Base-by-base conservation (phyloP, 495 filamentous ascomycete species). In the Paragyromitra xinjiangensis region DNA sequence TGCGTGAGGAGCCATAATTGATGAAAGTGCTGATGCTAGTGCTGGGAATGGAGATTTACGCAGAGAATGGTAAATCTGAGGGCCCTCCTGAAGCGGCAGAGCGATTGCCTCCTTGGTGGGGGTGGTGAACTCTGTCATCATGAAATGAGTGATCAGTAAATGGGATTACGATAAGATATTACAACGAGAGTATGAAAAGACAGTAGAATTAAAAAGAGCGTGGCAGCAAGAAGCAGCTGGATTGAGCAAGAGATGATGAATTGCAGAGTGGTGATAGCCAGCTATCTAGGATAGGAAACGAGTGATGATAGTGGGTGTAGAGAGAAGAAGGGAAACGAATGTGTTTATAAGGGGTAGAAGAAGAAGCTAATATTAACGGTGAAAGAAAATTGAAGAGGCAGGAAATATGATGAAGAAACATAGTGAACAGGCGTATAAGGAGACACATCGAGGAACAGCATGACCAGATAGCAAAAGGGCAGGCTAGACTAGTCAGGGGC, bases 21-120 rank as follows among this genome's bases (percentile, higher is more conserved):
- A 64, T 70, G 75, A 72, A 84, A 80, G 82, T 79, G 78, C 80
- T 79, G 77, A 64, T 72, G 69, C 78, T 73, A 66, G 76, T 82
- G 51, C 16, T 58, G 29, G n/a, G 3, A 58, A 83, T 77, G 72
- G 73, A 84, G 85, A 80, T 88, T 91, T 91, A 92, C 82, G 81
- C 84, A 80, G 88, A 87, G 81, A 87, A 88, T 79, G 88, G 85
- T 81, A 89, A 90, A 86, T 95, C 94, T 89, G 93, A 91, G 90
- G 92, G 90, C 84, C 92, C 90, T 86, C 93, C 94, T 84, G 92
- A 89, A 84, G 91, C 89, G 85, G 93, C 91, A 89, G 93, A 92
- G 89, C 94, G 95, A 88, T 93, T 93, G 91, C 92, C 92, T 91
- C 91, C 91, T 90, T 96, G 95, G 91, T 92, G 97, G 87, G 94